Evolutionary conservation across 495 filamentous ascomycete species (phyloP), one percentile per base, ranked within the genome.

Genomic region (Hypomontagnella monticulosa): DNA sequence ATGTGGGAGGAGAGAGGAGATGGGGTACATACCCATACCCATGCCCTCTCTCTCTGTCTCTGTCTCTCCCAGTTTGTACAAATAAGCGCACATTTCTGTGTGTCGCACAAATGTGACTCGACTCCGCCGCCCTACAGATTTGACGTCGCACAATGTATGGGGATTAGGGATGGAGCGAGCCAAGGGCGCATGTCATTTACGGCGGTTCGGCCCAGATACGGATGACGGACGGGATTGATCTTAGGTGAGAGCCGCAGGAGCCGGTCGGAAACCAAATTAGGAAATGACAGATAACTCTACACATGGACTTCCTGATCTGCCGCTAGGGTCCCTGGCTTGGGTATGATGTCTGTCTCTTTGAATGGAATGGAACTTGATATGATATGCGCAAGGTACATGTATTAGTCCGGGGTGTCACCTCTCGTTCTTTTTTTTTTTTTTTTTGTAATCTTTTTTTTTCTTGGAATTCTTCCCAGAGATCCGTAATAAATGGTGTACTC

Each of bases 241-340:
- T 65, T 66, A 67, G 63, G 63, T 67, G 63, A 61, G 57, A 59
- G 49, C 48, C 47, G 41, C 46, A 40, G 48, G 20, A 48, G 53
- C 56, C 56, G 61, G 41, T 59, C 55, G 50, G 50, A 20, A 56
- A 40, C 10, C 44, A 6, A 14, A 61, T 15, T 52, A 4, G 42
- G 23, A 27, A 12, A 38, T 14, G 9, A 12, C 10, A 38, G n/a
- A 38, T 38, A 38, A 2, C 36, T 38, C 36, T 38, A 38, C 36
- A 38, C n/a, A 38, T 38, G 36, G 9, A 3, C 8, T 14, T 38
- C 36, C 36, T 38, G 23, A 61, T 61, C 49, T 54, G 20, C 58
- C 49, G 41, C 58, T 36, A 23, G 58, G 58, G 49, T 54, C 58
- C 58, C 58, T 27, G 44, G 56, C 38, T 23, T 15, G 23, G 38